phyloP scores from a whole-genome alignment of 257 asterid species.

The Linderniella brevidens region DNA sequence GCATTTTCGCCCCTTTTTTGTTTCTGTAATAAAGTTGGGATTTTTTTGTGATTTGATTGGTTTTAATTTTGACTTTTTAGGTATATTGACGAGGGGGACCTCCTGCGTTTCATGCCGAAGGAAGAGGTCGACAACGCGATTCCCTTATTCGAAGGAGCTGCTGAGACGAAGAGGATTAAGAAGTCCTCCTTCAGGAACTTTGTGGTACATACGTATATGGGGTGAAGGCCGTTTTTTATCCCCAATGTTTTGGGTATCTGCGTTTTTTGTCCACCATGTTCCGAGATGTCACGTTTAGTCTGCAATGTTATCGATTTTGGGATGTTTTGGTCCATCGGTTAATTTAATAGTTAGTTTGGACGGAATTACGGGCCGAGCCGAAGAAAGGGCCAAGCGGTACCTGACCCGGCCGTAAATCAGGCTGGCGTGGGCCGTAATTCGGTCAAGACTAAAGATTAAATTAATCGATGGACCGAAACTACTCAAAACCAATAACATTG shows the following conservation, averaged over 20 bases:
- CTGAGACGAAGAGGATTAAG: constrained; percentile 41
- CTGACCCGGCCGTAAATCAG: too few species aligned
- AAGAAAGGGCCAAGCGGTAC: too few species aligned
- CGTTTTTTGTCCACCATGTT: too few species aligned
- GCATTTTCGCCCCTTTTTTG: neutral
- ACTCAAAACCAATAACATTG: too few species aligned
- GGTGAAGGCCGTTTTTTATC: constrained; percentile 2
- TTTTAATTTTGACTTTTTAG: constrained; percentile 12
- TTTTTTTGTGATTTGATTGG: neutral
- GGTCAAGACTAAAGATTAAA: too few species aligned
- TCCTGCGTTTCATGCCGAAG: constrained; percentile 35
- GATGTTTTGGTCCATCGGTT: too few species aligned
- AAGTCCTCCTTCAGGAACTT: constrained; percentile 48
- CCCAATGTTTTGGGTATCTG: neutral
- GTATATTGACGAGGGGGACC: constrained; percentile 57
- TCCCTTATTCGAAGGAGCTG: constrained; percentile 50
- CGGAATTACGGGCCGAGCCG: too few species aligned
- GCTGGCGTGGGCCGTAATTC: too few species aligned
- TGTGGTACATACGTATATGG: constrained; percentile 25
- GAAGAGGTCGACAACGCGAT: constrained; percentile 53
- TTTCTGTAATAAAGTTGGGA: too few species aligned
- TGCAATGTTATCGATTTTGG: neutral
- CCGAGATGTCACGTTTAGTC: neutral
- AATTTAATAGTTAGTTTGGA: too few species aligned
- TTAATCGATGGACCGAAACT: too few species aligned